phyloP scores from a whole-genome alignment of 2,329 filamentous ascomycete genomes.

The Cyclaneusma minus region DNA sequence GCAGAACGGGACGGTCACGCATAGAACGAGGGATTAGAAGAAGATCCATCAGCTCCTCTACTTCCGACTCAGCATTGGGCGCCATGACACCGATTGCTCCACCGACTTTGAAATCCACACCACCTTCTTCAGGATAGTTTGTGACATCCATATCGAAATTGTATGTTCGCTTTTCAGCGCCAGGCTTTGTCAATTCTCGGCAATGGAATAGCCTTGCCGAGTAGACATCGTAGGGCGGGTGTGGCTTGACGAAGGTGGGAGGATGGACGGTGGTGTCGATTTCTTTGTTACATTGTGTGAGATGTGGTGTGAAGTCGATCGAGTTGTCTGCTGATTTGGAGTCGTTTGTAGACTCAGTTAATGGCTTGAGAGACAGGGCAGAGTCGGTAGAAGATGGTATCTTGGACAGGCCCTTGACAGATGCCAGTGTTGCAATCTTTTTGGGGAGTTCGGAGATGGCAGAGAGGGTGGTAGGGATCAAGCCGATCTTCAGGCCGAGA shows the following conservation, averaged over 20 bases:
- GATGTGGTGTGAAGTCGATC: constrained; percentile 18
- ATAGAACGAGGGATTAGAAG: constrained; percentile 69
- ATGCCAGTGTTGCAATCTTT: constrained; percentile 56
- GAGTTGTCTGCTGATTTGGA: constrained; percentile 14
- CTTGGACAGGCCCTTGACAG: constrained; percentile 28
- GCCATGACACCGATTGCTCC: constrained; percentile 89
- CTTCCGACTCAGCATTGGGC: constrained; percentile 61
- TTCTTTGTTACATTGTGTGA: constrained; percentile 11
- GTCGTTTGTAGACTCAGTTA: constrained; percentile 23
- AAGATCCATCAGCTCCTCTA: constrained; percentile 72
- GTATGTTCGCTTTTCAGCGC: constrained; percentile 91
- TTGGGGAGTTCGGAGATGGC: constrained; percentile 58
- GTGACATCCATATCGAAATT: constrained; percentile 97
- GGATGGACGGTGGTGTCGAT: constrained; percentile 53
- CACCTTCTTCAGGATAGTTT: constrained; percentile 74
- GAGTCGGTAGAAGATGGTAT: constrained; percentile 32
- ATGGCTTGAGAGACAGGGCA: constrained; percentile 25
- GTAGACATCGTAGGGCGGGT: constrained; percentile 84
- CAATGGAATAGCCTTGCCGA: constrained; percentile 75
- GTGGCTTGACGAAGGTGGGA: constrained; percentile 81
- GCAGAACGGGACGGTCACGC: constrained; percentile 66
- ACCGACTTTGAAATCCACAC: constrained; percentile 87
- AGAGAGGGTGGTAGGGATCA: constrained; percentile 59
- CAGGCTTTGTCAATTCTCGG: constrained; percentile 71
- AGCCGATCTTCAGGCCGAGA: constrained; percentile 59